Percentiles rank a stretch among this genome's conserved stretches.
These are phyloP conservation scores for Suillus decipiens DNA, from an alignment of 768 basidiomycete species.

Conservation along the genomic window DNA sequence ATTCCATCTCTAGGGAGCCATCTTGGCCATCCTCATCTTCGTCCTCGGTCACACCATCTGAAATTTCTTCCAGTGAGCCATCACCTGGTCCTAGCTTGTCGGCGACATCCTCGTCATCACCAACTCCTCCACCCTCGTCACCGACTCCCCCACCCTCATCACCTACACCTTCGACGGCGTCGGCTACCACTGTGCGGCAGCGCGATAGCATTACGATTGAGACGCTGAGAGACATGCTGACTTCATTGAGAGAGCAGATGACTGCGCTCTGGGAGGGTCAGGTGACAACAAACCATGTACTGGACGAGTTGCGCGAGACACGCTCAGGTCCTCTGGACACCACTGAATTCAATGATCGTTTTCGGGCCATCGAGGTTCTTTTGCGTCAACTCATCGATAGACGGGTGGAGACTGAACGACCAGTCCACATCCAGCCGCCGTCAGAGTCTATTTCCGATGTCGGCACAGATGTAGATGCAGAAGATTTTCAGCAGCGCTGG, in stretches of 20 bases:
- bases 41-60: constrained; percentile 32
- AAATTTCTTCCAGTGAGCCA: constrained; percentile 34
- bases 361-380: constrained; percentile 27
- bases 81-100: constrained; percentile 42
- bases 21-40: constrained; percentile 39
- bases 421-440: constrained; percentile 15
- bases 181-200: constrained; percentile 39
- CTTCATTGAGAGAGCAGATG: constrained; percentile 59
- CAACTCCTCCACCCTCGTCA: constrained; percentile 38
- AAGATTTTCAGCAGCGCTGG: constrained; percentile 2
- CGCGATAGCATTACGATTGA: constrained; percentile 37
- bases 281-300: constrained; percentile 52
- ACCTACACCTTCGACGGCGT: constrained; percentile 40
- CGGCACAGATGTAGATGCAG: constrained; percentile 25
- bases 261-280: constrained; percentile 66
- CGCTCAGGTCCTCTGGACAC: constrained; percentile 42
- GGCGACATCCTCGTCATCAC: constrained; percentile 37
- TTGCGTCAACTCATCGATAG: constrained; percentile 18
- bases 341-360: constrained; percentile 38
- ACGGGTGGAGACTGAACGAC: constrained; percentile 16
- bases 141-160: constrained; percentile 40
- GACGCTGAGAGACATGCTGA: constrained; percentile 54
- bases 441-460: constrained; percentile 34
- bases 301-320: constrained; percentile 61
- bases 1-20: constrained; percentile 13